Evolutionary conservation across 176 grass and related monocot species (phyloP), one percentile per base, ranked within the genome.

Genomic region (Cymbopogon citratus): DNA sequence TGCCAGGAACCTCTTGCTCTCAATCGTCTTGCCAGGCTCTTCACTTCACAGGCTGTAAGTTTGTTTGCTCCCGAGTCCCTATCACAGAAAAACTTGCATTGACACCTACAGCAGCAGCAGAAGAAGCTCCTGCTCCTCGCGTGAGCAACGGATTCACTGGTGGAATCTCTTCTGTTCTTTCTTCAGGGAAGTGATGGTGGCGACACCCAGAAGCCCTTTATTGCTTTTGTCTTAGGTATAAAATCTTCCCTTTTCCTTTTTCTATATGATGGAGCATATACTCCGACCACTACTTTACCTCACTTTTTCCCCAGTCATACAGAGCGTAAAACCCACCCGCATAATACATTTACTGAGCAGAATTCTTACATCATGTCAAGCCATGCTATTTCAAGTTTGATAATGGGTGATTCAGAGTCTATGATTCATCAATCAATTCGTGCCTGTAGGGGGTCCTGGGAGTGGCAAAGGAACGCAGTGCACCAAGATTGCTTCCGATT

Each of bases 401-500:
- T 73, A 12, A 18, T 27, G 5, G 15, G 21, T 43, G 33, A 27
- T 21, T 75, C 36, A 15, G 41, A 16, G 34, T 51, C 70, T 35
- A 34, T 46, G 28, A 39, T 34, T 79, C 24, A 66, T 68, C 23
- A 52, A 59, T 76, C 18, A 19, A 35, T 69, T 82, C 44, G 23
- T 40, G 7, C 40, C 0, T 75, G 6, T 29, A 98, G 96, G 96
- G 41, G 96, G 96, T 11, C 92, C 96, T 84, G 90, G 96, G 33
- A 93, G 96, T 77, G 96, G 96, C 23, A 99, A 99, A 89, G 92
- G 96, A 64, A 95, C 96, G 7, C 92, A 99, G 46, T 98, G 96
- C 74, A 71, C 78, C 52, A 95, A 81, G 94, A 98, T 98, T 33
- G 92, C 96, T 76, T 94, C 89, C 1, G 54, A 79, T 19, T 98